Evolutionary conservation across 192 early-diverging fungal genomes (phyloP).

Genomic region (Linnemannia elongata): DNA sequence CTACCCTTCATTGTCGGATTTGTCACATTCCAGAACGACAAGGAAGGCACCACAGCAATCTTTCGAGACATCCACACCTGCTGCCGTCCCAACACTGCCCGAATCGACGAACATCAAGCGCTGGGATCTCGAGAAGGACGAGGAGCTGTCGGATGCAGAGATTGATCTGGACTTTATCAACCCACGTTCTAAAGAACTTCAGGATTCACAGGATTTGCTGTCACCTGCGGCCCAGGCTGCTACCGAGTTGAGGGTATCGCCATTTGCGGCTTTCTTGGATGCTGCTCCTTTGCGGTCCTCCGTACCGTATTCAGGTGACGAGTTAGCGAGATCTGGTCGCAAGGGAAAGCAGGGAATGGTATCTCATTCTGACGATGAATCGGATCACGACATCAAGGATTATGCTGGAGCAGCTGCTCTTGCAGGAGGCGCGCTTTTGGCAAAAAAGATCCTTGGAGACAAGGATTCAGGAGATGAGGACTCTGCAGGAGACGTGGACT

Average conservation of each 20-base stretch:
- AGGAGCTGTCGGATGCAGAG: slow-evolving; percentile 16
- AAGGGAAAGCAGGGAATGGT: neutral
- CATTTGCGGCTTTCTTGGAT: slow-evolving; percentile 9
- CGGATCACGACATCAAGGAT: neutral
- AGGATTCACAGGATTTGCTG: neutral
- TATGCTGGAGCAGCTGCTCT: slow-evolving; percentile 7
- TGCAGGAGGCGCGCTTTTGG: neutral
- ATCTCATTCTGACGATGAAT: slow-evolving; percentile 3
- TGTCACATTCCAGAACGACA: neutral
- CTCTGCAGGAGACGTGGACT: neutral
- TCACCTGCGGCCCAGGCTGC: neutral
- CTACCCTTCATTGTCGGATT: slow-evolving; percentile 6
- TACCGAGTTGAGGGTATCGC: neutral
- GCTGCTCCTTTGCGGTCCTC: neutral
- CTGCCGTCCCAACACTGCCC: neutral
- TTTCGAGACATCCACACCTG: neutral
- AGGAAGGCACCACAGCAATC: neutral
- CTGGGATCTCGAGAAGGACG: slow-evolving; percentile 24
- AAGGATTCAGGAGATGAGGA: slow-evolving; percentile 25
- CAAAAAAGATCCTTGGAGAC: neutral
- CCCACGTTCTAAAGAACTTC: neutral
- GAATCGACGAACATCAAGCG: slow-evolving; percentile 18
- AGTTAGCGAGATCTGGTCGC: neutral
- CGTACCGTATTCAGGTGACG: neutral
- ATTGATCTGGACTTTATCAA: slow-evolving; percentile 10